Base-by-base conservation (phyloP, 2,329 filamentous ascomycete genomes). In the Epichloe sp. region DNA sequence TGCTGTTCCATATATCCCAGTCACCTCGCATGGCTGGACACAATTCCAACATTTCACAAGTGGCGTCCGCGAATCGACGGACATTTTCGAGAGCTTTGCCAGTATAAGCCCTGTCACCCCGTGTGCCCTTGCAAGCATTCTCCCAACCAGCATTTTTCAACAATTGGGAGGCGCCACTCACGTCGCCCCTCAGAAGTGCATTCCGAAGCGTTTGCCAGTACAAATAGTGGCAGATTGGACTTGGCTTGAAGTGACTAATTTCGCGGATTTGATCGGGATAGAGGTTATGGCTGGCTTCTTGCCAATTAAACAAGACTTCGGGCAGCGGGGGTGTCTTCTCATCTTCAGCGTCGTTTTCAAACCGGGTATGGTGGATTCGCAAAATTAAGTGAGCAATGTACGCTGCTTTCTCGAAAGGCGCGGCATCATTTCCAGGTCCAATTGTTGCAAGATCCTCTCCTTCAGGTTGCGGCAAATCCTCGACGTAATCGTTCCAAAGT, bases 181-280 rank as follows among this genome's bases (percentile, higher is more conserved):
- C 77, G 52, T 85, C 83, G 42, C 90, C 91, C 45, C 89, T 85
- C 26, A 95, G 72, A 21, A 90, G 73, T 14, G 82, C 74, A 51
- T 80, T 79, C 58, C 84, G 86, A n/a, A 95, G 72, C 1, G 82
- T 82, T 62, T 90, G 86, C 91, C 91, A 97, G 68, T 88, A 97
- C 37, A 85, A 73, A 26, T 76, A 72, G 60, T 93, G 86, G 43
- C 81, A 80, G 2, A 88, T 85, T 21, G 89, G 87, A 53, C 86
- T 86, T 1, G 86, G 86, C 44, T 75, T 75, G 58, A 82, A 69
- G 31, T 75, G 73, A 55, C 78, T 71, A 23, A 96, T 76, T 4
- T 81, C 73, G 38, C 80, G 72, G 23, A 86, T 71, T 59, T 90
- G 85, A 48, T 80, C 75, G 2, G 77, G 75, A 59, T 86, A 86